Conservation (phyloP, 371 early-diverging fungal species). For the Zychaea mexicana region DNA sequence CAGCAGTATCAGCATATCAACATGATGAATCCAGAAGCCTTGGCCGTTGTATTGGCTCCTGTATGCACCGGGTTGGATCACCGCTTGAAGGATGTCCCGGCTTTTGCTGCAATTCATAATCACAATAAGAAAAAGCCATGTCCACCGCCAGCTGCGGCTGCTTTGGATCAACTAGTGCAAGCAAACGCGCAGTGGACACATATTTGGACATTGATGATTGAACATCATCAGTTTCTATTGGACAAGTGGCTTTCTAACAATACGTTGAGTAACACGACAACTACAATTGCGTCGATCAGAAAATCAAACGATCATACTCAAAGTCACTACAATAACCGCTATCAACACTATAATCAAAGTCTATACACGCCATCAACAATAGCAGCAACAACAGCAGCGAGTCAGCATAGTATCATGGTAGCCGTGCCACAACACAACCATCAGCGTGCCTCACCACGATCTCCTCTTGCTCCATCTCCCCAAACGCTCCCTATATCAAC, state of each 20-base stretch:
- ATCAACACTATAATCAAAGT: neutral
- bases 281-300: too few species aligned
- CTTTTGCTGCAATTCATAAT: conserved; percentile 1
- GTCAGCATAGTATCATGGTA: neutral
- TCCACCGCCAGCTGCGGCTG: neutral
- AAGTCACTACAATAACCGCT: too few species aligned
- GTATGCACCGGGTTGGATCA: conserved; percentile 41
- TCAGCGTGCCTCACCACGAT: neutral
- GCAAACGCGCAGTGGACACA: conserved; percentile 19
- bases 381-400: neutral
- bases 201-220: conserved; percentile 26
- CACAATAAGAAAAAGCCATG: neutral
- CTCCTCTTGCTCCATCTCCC: neutral
- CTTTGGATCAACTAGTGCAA: conserved; percentile 16
- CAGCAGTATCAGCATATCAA: conserved; percentile 30
- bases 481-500: neutral
- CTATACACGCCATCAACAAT: neutral
- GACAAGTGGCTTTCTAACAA: neutral
- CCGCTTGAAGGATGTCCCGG: conserved; percentile 27
- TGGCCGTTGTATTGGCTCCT: conserved; percentile 36
- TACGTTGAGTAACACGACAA: neutral
- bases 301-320: too few species aligned
- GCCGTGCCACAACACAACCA: neutral
- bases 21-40: conserved; percentile 38
- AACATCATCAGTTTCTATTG: conserved; percentile 13